Conservation (phyloP, 805 yeast species). For the Millerozyma acaciae region DNA sequence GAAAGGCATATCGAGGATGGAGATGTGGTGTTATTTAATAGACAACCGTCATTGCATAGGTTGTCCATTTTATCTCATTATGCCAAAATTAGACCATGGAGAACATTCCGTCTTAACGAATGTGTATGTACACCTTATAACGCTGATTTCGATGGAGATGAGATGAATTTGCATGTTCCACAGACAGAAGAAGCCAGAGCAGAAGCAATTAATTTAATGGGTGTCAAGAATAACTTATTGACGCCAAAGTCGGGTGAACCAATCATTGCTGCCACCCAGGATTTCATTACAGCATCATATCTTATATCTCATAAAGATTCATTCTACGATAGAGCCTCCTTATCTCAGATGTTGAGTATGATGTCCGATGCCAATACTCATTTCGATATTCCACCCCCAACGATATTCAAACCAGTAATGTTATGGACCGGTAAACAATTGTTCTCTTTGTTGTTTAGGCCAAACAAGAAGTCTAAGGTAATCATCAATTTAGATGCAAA, state of each 20-base stretch:
- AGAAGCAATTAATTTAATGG: conserved; percentile 98
- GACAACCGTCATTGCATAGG: conserved; percentile 97
- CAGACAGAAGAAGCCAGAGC: conserved; percentile 99
- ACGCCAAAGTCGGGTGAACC: conserved; percentile 99
- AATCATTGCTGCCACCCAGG: conserved; percentile 98
- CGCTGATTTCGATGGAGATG: conserved; percentile 99
- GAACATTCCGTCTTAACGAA: conserved; percentile 94
- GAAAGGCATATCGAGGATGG: conserved; percentile 98
- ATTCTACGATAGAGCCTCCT: conserved; percentile 82
- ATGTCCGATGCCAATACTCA: conserved; percentile 91
- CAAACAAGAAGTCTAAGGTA: conserved; percentile 73
- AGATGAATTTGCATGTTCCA: conserved; percentile 97
- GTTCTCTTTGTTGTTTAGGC: conserved; percentile 80
- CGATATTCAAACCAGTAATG: conserved; percentile 81
- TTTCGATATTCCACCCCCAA: conserved; percentile 94
- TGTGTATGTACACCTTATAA: conserved; percentile 99
- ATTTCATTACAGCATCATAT: conserved; percentile 95
- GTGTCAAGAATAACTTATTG: conserved; percentile 88
- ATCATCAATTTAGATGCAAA: conserved; percentile 91
- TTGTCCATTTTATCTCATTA: conserved; percentile 91
- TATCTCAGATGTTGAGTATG: conserved; percentile 82
- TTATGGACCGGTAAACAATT: conserved; percentile 98
- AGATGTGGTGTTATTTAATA: conserved; percentile 89
- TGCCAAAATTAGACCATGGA: conserved; percentile 96
- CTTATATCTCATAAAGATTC: conserved; percentile 90